Evolutionary conservation across 179 eudicot genomes (phyloP), one percentile per base, ranked within the genome.

Genomic region (Beta lomatogona): DNA sequence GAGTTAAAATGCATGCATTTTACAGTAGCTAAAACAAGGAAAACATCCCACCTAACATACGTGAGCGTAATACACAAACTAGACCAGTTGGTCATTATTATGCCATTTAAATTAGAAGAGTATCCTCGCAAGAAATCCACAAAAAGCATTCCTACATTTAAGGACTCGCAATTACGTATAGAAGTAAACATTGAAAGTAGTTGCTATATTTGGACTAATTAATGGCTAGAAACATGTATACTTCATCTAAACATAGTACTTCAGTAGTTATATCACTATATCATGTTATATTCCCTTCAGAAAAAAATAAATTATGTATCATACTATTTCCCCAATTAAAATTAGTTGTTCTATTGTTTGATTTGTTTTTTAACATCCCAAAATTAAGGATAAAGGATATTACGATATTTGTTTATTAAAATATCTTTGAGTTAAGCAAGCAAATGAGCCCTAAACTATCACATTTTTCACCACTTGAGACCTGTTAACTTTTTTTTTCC

Each of bases 41-140:
- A 46, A 4, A 69, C 31, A 36, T 68, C 66, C 52, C 50, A 81
- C 84, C 84, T 82, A 77, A 71, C 85, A 77, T 71, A 77, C 84
- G 77, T 77, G 84, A 82, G 68, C 84, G 81, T 72, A 74, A 64
- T 73, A 46, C 65, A 82, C 85, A 78, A 82, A 73, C 18, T 25
- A 75, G 31, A 67, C 53, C n/a, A 50, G 66, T 61, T 75, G 72
- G 53, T 68, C 75, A 66, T 48, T 48, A 48, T 6, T 6, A 6
- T 45, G 52, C 60, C 41, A 52, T 53, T 16, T 36, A 9, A 78
- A 79, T 18, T 22, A 69, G 45, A 25, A 61, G 72, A 67, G 5
- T 61, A 63, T 16, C 44, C 4, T 80, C 77, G 76, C 83, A 83
- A 83, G 86, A 75, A 80, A 83, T 80, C 86, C 44, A 41, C 19